These are phyloP conservation scores for Groenewaldozyma salmanticensis DNA, from an alignment of 805 yeast species.

Conservation along the genomic window DNA sequence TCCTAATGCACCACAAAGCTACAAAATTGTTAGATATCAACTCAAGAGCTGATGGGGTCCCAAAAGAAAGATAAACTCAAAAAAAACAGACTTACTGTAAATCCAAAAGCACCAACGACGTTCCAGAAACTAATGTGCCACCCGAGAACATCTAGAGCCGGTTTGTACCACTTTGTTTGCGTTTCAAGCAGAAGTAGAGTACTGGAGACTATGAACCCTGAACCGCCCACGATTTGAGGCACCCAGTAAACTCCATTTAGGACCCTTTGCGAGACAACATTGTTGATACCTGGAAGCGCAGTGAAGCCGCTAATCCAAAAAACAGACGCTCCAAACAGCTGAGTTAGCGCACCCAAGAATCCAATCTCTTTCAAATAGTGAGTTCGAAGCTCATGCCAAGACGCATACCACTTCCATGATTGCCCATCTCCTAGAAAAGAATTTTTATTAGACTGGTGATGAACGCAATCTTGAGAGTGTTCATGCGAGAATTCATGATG, in stretches of 20 bases:
- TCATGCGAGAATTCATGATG: no score
- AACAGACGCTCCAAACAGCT: constrained; percentile 9
- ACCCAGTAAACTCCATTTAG: constrained; percentile 11
- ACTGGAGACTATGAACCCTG: constrained; percentile 8
- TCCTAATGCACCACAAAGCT: constrained; percentile 12
- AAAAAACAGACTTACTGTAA: constrained; percentile 4
- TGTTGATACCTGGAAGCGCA: constrained; percentile 12
- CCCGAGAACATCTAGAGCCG: constrained; percentile 9
- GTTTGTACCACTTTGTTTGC: constrained; percentile 10
- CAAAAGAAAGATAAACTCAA: neutral
- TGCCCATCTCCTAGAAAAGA: neutral
- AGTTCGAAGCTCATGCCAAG: constrained; percentile 5
- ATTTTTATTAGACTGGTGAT: constrained; percentile 4
- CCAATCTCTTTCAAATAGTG: constrained; percentile 10
- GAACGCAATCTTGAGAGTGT: constrained; percentile 4
- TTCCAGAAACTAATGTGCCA: constrained; percentile 14
- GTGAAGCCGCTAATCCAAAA: constrained; percentile 13
- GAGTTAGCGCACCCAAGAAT: constrained; percentile 7
- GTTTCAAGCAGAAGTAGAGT: constrained; percentile 9
- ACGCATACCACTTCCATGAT: constrained; percentile 9
- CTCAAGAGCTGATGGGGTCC: no score
- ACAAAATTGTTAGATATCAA: neutral
- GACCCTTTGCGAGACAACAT: constrained; percentile 8
- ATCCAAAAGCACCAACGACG: constrained; percentile 10
- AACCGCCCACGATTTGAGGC: constrained; percentile 13